Evolutionary conservation across 176 grass and related monocot species (phyloP).

Genomic region (Triticum timopheevii): DNA sequence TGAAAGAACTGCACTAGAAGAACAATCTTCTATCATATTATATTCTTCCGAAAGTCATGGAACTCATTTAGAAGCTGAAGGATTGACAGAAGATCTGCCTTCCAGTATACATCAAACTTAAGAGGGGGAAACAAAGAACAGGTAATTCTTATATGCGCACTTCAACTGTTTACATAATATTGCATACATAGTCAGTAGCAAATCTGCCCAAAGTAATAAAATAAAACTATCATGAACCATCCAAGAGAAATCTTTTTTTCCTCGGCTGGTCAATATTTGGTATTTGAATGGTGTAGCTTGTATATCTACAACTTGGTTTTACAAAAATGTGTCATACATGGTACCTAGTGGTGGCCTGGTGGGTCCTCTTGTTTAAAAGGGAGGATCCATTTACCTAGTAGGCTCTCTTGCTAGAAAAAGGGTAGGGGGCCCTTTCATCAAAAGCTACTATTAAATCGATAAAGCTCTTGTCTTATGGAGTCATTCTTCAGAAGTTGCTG

Average conservation of each 20-base stretch:
- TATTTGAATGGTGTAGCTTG: slow-evolving; percentile 8
- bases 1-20: background rate
- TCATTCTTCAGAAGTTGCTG: slow-evolving; percentile 44
- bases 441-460: slow-evolving; percentile 47
- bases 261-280: background rate
- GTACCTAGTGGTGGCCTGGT: background rate
- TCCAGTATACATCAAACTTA: slow-evolving; percentile 21
- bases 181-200: slow-evolving; percentile 15
- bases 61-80: background rate
- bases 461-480: slow-evolving; percentile 40
- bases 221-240: slow-evolving; percentile 16
- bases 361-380: slow-evolving; percentile 3
- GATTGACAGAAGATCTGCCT: background rate
- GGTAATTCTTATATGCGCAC: slow-evolving; percentile 33
- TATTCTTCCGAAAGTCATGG: background rate
- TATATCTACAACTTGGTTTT: slow-evolving; percentile 27
- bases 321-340: slow-evolving; percentile 13
- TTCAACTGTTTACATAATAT: slow-evolving; percentile 30
- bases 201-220: background rate
- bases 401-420: background rate
- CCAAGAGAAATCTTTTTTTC: background rate
- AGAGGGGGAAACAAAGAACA: background rate
- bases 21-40: background rate
- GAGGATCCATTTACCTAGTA: background rate
- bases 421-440: slow-evolving; percentile 9